A percentile compares a stretch with the other conserved stretches of the same genome.
These are phyloP conservation scores for Arthrobotrys iridis DNA, from an alignment of 2,329 filamentous ascomycete genomes.

Conservation along the genomic window DNA sequence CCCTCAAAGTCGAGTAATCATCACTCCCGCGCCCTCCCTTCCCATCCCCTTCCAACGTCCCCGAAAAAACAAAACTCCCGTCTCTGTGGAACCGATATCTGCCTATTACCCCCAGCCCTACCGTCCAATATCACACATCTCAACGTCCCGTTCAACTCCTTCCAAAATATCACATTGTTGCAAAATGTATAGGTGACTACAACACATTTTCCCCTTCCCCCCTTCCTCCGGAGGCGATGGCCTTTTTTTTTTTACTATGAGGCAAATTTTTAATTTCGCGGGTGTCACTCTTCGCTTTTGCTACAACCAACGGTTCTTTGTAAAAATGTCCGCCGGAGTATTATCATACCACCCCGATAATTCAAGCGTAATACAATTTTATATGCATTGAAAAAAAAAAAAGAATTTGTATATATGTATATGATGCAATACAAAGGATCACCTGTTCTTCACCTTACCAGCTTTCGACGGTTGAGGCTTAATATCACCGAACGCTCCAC, in stretches of 20 bases:
- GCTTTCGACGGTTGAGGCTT: constrained; percentile 16
- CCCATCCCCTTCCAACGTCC: background rate
- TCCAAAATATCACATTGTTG: constrained; percentile 54
- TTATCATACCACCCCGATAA: too few relatives aligned
- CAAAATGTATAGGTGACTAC: constrained; percentile 47
- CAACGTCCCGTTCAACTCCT: constrained; percentile 35
- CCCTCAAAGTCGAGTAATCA: too few relatives aligned
- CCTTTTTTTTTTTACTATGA: constrained; percentile 18
- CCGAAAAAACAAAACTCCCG: background rate
- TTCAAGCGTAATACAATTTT: too few relatives aligned
- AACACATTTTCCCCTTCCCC: constrained; percentile 31
- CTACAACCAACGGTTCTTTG: too few relatives aligned
- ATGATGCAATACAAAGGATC: background rate
- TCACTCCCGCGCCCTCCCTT: background rate
- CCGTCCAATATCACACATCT: background rate
- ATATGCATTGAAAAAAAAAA: too few relatives aligned
- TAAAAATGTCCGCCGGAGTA: too few relatives aligned
- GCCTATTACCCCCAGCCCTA: background rate
- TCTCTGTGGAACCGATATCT: background rate
- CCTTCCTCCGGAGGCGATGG: too few relatives aligned
- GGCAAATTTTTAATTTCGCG: constrained; percentile 17
- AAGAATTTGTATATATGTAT: too few relatives aligned
- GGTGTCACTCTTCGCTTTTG: too few relatives aligned
- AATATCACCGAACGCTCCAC: constrained; percentile 28
- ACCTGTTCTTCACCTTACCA: constrained; percentile 10